Percentiles rank a stretch among this genome's conserved stretches.
phyloP scores from a whole-genome alignment of 306 rosid genomes.

The Elaeagnus macrophylla region DNA sequence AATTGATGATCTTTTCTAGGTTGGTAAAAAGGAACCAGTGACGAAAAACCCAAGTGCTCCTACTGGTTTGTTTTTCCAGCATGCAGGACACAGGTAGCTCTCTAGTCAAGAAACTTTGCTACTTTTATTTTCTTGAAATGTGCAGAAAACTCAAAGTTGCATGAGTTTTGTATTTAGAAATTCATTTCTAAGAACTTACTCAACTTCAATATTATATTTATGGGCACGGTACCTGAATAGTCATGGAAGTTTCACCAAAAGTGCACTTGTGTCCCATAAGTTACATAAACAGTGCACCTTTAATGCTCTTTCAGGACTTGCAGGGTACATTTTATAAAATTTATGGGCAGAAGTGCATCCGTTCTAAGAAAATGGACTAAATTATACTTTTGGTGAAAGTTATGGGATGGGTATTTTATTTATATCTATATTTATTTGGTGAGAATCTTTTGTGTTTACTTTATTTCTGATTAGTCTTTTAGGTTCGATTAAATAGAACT shows the following conservation, averaged over 20 bases:
- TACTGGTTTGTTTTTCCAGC: constrained; percentile 91
- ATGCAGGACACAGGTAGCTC: constrained; percentile 93
- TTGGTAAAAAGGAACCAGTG: constrained; percentile 66
- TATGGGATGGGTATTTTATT: not conserved
- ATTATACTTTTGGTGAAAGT: not conserved
- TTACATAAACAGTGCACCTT: too few relatives aligned
- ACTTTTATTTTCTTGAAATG: not conserved
- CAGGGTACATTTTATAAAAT: too few relatives aligned
- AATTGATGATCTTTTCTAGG: constrained; percentile 31
- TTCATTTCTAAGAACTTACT: too few relatives aligned
- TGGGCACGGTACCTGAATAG: too few relatives aligned
- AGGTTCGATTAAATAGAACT: not conserved
- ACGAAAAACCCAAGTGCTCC: constrained; percentile 53
- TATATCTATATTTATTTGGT: not conserved
- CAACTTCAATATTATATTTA: too few relatives aligned
- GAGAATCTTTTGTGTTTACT: not conserved
- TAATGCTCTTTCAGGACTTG: too few relatives aligned
- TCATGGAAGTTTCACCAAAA: too few relatives aligned
- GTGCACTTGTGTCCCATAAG: too few relatives aligned
- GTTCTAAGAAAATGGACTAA: not conserved
- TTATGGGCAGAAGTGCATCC: too few relatives aligned
- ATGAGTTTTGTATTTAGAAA: too few relatives aligned
- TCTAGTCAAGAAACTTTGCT: too few relatives aligned
- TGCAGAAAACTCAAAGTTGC: too few relatives aligned
- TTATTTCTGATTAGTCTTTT: not conserved